Evolutionary conservation across 2,329 filamentous ascomycete species (phyloP).

Genomic region (Fusarium nodosum): DNA sequence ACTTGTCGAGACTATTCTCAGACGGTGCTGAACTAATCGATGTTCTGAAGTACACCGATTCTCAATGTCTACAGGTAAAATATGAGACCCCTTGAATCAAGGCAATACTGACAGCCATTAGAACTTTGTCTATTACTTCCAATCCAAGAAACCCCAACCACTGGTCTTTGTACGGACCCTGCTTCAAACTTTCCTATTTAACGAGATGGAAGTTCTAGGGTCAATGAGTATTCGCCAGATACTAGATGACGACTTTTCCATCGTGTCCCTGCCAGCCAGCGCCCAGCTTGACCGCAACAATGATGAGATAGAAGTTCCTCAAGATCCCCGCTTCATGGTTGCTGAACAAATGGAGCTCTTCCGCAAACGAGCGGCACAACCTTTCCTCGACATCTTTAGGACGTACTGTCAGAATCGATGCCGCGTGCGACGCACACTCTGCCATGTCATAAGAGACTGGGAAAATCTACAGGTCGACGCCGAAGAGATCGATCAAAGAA

Average conservation of each 20-base stretch:
- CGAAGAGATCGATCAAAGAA: slow-evolving; percentile 78
- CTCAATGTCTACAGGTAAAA: slow-evolving; percentile 77
- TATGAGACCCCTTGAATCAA: not conserved
- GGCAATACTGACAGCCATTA: slow-evolving; percentile 51
- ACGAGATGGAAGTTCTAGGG: slow-evolving; percentile 77
- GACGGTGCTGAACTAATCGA: slow-evolving; percentile 79
- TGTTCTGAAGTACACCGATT: slow-evolving; percentile 75
- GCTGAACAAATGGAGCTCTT: slow-evolving; percentile 80
- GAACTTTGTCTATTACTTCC: slow-evolving; percentile 81
- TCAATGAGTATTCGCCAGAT: slow-evolving; percentile 78
- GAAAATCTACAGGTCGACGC: slow-evolving; percentile 86
- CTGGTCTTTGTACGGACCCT: slow-evolving; percentile 86
- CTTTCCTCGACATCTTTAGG: slow-evolving; percentile 86
- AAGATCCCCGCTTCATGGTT: slow-evolving; percentile 80
- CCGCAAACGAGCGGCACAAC: slow-evolving; percentile 71
- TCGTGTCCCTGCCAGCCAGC: slow-evolving; percentile 79
- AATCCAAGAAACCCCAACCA: slow-evolving; percentile 84
- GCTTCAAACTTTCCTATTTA: slow-evolving; percentile 81
- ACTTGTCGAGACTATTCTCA: slow-evolving; percentile 77
- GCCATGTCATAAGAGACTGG: slow-evolving; percentile 85
- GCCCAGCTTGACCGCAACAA: slow-evolving; percentile 79
- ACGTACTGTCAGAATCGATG: slow-evolving; percentile 92
- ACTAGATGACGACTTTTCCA: slow-evolving; percentile 84
- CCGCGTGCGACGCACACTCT: slow-evolving; percentile 88
- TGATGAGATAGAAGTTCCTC: slow-evolving; percentile 80